Evolutionary conservation across 2,329 filamentous ascomycete species (phyloP).

Genomic region (Ustilaginoidea virens): DNA sequence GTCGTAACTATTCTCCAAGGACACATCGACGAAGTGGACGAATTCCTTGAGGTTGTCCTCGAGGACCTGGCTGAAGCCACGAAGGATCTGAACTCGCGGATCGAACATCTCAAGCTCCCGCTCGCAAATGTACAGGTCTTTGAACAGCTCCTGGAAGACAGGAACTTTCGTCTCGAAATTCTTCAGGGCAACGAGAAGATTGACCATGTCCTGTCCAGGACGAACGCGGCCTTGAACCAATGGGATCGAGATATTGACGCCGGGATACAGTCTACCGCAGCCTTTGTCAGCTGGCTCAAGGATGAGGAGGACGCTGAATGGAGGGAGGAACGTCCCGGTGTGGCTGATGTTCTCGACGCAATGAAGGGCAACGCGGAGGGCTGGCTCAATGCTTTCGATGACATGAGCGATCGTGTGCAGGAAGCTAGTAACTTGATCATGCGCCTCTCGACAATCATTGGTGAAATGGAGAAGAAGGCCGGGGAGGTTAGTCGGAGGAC

Average conservation of each 20-base stretch:
- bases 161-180: conserved; percentile 66
- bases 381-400: conserved; percentile 69
- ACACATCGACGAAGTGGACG: conserved; percentile 88
- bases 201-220: conserved; percentile 74
- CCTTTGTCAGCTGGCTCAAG: conserved; percentile 62
- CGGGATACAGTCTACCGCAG: conserved; percentile 59
- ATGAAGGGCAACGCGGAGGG: conserved; percentile 91
- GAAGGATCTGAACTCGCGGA: conserved; percentile 63
- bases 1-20: conserved; percentile 79
- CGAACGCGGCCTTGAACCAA: conserved; percentile 59
- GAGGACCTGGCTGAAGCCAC: conserved; percentile 72
- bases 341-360: conserved; percentile 62
- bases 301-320: conserved; percentile 47
- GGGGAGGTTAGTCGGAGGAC: conserved; percentile 69
- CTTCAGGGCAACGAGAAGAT: conserved; percentile 82
- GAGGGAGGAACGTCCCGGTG: conserved; percentile 44
- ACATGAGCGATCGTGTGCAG: conserved; percentile 58
- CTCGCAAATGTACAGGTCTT: conserved; percentile 73
- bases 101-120: conserved; percentile 67
- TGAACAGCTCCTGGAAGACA: conserved; percentile 75
- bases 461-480: conserved; percentile 75
- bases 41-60: conserved; percentile 71
- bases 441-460: conserved; percentile 60
- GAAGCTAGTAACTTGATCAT: conserved; percentile 54
- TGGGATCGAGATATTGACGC: conserved; percentile 65